Base-by-base conservation (phyloP, 2,329 filamentous ascomycete species). In the Triangularia verruculosa region DNA sequence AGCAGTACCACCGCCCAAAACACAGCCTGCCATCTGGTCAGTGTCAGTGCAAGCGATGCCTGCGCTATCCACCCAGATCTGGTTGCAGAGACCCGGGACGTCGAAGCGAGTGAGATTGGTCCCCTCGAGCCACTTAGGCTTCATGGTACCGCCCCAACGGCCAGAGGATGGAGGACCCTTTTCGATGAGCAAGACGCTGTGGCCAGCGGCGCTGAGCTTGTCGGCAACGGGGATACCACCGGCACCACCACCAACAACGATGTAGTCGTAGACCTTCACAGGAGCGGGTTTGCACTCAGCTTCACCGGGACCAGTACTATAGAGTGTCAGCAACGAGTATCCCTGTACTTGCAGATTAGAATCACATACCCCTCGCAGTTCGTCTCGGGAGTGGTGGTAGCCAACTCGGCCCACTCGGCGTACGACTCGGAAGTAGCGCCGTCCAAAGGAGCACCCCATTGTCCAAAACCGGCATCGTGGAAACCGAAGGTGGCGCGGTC, bases 11-110 rank as follows among this genome's bases (percentile, higher is more conserved):
- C 89, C 89, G 57, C 89, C 89, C 2, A 91, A 81, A 52, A 91
- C 80, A 66, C 89, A 91, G 13, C 88, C 89, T 12, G 87, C 86
- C 86, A 90, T 90, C 70, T 89, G 86, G 66, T 89, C 87, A n/a
- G 85, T 86, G 72, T 91, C 89, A 1, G 81, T 82, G 74, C 89
- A 91, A 34, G 85, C 83, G 69, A 90, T 86, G 27, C 86, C 87
- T 3, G 79, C 78, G 9, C 84, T 86, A 70, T 89, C 82, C 3
- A 79, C 76, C 83, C 86, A 89, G 68, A 91, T 89, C 75, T 90
- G 80, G 73, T 90, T 91, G 74, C 86, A 89, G 64, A 91, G 83
- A 61, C 88, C 87, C 0, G 89, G 89, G 4, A 91, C 84, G 70
- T 91, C 89, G 69, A 91, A 90, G 57, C 88, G 86, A 6, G 88